Base-by-base conservation (phyloP, 202 grass and related monocot genomes). In the Musa balbisiana region DNA sequence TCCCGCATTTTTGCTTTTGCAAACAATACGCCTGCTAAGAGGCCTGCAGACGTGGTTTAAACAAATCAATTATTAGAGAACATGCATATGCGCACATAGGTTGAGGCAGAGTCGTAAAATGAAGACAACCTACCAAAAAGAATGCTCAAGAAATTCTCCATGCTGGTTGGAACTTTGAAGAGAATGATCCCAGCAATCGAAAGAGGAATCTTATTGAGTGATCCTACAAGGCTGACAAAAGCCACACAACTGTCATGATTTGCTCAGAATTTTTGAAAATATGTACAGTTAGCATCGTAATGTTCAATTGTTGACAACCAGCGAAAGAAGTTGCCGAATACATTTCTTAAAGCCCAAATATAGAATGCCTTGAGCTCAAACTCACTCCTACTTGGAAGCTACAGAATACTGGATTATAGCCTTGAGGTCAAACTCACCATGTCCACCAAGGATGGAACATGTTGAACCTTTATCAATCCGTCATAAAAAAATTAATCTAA, bases 191-290 rank as follows among this genome's bases (percentile, higher is more conserved):
- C 91, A 60, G 95, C 83, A 66, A 99, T 22, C 16, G 95, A 99
- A 19, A 99, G 91, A 82, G 95, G 95, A 78, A 99, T 99, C 83
- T 99, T 99, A 79, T 99, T 99, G 49, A 99, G 80, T 21, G 95
- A 99, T 11, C 91, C 95, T 68, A 99, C 87, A 78, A 99, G 89
- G 72, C 95, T 99, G 87, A 65, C 79, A 77, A 79, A 24, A 51
- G 8, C 26, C 11, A 16, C 12, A 73, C 3, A 23, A 1, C 22
- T 33, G 23, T 27, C 12, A 29, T 58, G 1, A 22, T 8, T 55
- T 27, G 24, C 8, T 56, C 1, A 26, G 72, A 20, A 4, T 52
- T 11, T 51, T 49, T 11, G 9, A 70, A 19, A 20, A 8, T 51
- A 20, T n/a, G 24, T 8, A 64, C 20, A 25, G 24, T 0, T 24